Evolutionary conservation across 495 filamentous ascomycete species (phyloP), one percentile per base, ranked within the genome.

Genomic region (Niebla homalea): DNA sequence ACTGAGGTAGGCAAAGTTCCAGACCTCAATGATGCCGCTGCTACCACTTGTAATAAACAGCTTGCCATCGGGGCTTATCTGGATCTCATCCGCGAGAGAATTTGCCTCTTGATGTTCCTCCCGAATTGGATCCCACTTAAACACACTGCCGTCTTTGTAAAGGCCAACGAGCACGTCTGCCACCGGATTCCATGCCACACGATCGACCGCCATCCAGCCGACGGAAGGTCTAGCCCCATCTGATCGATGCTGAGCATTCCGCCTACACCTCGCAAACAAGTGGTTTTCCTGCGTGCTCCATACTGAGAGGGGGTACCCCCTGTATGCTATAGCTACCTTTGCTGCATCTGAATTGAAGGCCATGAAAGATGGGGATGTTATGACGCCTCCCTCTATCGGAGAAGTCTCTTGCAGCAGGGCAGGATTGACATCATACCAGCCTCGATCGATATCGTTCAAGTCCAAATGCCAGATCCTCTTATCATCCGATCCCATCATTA

Each of bases 71-170:
- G 54, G 48, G 48, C 62, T 65, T 10, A 39, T 35, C 20, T 46
- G 12, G 46, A 64, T 53, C 25, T 49, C 55, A 16, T 48, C 37
- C 16, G 45, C 40, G 11, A 43, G 21, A 12, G 40, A 35, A 22
- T 12, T 19, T 4, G 43, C 11, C 25, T 62, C 57, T 21, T 59
- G 44, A 22, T 50, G 19, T 26, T 39, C 36, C 16, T 54, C 45
- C 16, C 39, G 29, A 4, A 39, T 23, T 3, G 57, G 57, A 43
- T 52, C 41, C 63, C 63, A 65, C 39, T 64, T 64, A 52, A 65
- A 64, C 11, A 64, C 41, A 26, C 19, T 35, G 12, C 49, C 50
- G 21, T 54, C 62, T 43, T 23, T 49, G 36, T 62, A 62, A 3
- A 64, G 29, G 16, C 62, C 62, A 7, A 65, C 18, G 5, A 65